These are phyloP conservation scores for Cercospora nicotianae DNA, from an alignment of 2,329 filamentous ascomycete species.

Conservation along the genomic window DNA sequence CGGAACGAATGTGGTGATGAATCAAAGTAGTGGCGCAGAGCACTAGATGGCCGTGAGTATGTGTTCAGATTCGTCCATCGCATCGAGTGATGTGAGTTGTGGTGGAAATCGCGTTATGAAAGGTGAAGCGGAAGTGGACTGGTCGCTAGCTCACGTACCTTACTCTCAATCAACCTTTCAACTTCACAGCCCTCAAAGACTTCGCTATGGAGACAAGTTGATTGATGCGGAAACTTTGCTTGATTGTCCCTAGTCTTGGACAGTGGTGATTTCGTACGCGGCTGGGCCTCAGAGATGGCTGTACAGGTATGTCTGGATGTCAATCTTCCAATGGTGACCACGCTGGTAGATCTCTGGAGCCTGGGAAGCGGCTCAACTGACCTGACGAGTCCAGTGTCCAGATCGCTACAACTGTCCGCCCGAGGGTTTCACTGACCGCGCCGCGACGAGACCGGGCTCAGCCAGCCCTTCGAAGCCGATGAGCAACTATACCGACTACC, in stretches of 20 bases:
- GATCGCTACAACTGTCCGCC: not conserved
- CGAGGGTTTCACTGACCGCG: not conserved
- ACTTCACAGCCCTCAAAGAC: not conserved
- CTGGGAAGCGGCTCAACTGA: not conserved
- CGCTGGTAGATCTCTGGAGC: not conserved
- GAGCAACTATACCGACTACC: not conserved
- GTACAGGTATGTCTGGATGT: not conserved
- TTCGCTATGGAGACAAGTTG: not conserved
- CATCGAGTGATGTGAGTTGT: not conserved
- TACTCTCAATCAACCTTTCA: not conserved
- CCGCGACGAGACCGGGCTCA: not conserved
- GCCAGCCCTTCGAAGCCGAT: not conserved
- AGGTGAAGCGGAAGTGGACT: not conserved
- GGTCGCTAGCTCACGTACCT: not conserved
- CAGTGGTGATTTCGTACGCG: not conserved
- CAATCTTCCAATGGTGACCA: not conserved
- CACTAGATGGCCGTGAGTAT: not conserved
- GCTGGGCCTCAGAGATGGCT: not conserved
- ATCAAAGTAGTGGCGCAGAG: not conserved
- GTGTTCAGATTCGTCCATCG: not conserved
- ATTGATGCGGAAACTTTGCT: not conserved
- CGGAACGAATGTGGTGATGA: not conserved
- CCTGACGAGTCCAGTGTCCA: not conserved
- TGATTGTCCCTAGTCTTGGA: not conserved
- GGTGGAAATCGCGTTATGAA: not conserved